Conservation (phyloP, 2,329 filamentous ascomycete genomes). For the Endoconidiophora polonica region DNA sequence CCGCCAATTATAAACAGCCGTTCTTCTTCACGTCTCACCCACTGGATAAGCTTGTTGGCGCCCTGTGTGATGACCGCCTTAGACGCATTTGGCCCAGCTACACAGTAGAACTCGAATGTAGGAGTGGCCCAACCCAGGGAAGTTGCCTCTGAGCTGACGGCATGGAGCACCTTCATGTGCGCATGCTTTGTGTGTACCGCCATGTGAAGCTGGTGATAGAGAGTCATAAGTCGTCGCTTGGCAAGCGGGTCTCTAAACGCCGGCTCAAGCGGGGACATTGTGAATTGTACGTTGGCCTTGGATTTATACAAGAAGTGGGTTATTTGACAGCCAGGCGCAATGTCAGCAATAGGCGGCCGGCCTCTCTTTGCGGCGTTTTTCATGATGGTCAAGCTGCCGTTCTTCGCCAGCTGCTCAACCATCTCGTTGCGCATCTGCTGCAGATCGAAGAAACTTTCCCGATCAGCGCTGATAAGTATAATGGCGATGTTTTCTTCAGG, state of each 20-base stretch:
- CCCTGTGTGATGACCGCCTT: conserved; percentile 58
- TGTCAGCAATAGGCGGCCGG: conserved; percentile 53
- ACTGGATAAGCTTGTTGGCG: conserved; percentile 78
- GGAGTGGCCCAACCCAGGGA: conserved; percentile 84
- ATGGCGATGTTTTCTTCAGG: conserved; percentile 72
- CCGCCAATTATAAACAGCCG: conserved; percentile 92
- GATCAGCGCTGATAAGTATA: conserved; percentile 79
- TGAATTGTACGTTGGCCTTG: conserved; percentile 85
- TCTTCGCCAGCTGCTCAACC: conserved; percentile 54
- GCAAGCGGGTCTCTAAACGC: conserved; percentile 43
- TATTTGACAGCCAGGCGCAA: conserved; percentile 64
- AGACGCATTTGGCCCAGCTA: conserved; percentile 61
- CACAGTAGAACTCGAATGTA: conserved; percentile 83
- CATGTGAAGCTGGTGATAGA: conserved; percentile 75
- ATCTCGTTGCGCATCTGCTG: conserved; percentile 53
- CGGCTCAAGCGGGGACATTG: conserved; percentile 67
- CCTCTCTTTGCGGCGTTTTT: conserved; percentile 52
- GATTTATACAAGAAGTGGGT: conserved; percentile 96
- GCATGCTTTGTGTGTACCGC: conserved; percentile 71
- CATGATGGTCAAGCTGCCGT: conserved; percentile 59
- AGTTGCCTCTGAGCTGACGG: conserved; percentile 55
- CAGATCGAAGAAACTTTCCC: conserved; percentile 83
- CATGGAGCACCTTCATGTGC: conserved; percentile 74
- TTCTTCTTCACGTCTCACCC: conserved; percentile 84
- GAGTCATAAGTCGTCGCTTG: conserved; percentile 57